Conservation (phyloP, 139 green algal genomes). For the Haematococcus lacustris region DNA sequence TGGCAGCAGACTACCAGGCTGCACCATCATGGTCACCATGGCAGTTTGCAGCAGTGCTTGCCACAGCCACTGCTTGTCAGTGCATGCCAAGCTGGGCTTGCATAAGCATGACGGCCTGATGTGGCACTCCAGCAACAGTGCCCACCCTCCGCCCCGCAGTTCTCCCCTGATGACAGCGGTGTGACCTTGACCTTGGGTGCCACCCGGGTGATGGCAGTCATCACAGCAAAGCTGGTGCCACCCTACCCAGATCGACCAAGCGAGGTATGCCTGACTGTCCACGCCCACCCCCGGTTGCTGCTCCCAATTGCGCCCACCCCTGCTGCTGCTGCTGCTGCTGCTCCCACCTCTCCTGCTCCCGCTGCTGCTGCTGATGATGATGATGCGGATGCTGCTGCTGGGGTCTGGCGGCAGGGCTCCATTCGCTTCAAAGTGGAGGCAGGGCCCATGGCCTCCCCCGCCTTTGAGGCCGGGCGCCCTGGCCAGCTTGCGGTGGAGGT, state of each 20-base stretch:
- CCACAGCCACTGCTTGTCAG: neutral
- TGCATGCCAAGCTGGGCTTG: neutral
- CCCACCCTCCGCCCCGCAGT: conserved; percentile 11
- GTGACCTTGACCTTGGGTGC: conserved; percentile 54
- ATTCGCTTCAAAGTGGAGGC: conserved; percentile 78
- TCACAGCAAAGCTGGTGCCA: conserved; percentile 53
- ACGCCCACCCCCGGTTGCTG: no score
- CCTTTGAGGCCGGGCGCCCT: conserved; percentile 52
- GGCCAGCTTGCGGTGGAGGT: conserved; percentile 63
- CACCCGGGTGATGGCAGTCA: conserved; percentile 62
- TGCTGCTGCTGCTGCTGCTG: no score
- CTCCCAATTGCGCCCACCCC: no score
- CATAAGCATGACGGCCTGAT: neutral
- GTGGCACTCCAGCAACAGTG: neutral
- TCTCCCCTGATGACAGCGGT: conserved; percentile 47
- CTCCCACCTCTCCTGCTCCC: no score
- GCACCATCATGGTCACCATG: neutral
- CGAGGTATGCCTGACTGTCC: no score
- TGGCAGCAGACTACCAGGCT: no score
- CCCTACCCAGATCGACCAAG: conserved; percentile 66
- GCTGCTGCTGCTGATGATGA: no score
- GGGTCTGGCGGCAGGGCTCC: conserved; percentile 33
- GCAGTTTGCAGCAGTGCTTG: neutral
- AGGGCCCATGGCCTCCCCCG: conserved; percentile 63
- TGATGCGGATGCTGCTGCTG: no score